phyloP scores from a whole-genome alignment of 2,329 filamentous ascomycete species.

The Botrytis deweyae region DNA sequence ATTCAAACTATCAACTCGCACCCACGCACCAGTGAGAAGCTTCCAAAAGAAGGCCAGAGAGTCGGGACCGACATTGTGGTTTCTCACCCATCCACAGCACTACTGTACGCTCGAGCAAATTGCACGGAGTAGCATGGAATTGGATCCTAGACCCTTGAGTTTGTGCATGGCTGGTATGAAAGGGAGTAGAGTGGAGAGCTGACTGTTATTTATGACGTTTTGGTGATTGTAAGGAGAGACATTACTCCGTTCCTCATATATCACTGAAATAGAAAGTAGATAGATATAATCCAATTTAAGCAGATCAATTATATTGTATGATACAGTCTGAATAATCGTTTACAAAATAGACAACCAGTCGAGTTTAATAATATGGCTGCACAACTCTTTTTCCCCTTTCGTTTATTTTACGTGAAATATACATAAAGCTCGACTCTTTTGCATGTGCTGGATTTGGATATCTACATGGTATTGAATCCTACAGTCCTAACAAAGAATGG shows the following conservation, averaged over 20 bases:
- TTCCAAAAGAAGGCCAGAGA: neutral
- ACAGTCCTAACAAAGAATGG: neutral
- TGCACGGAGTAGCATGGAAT: neutral
- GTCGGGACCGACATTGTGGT: neutral
- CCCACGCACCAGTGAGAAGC: neutral
- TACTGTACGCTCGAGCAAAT: slow-evolving; percentile 12
- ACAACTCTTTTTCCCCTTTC: neutral
- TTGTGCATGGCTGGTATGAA: neutral
- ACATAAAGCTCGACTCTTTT: neutral
- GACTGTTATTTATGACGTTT: neutral
- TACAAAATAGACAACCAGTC: neutral
- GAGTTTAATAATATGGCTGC: too few relatives aligned
- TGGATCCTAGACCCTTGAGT: neutral
- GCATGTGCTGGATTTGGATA: neutral
- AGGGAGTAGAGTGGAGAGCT: neutral
- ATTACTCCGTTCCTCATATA: neutral
- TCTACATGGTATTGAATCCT: neutral
- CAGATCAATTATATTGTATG: neutral
- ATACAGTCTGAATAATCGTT: neutral
- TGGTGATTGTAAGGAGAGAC: neutral
- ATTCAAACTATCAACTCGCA: neutral
- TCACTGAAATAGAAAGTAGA: neutral
- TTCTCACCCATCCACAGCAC: neutral
- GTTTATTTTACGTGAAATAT: neutral
- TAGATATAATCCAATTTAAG: neutral